Base-by-base conservation (phyloP, 2,329 filamentous ascomycete genomes). In the Ascochyta viciae-villosae region DNA sequence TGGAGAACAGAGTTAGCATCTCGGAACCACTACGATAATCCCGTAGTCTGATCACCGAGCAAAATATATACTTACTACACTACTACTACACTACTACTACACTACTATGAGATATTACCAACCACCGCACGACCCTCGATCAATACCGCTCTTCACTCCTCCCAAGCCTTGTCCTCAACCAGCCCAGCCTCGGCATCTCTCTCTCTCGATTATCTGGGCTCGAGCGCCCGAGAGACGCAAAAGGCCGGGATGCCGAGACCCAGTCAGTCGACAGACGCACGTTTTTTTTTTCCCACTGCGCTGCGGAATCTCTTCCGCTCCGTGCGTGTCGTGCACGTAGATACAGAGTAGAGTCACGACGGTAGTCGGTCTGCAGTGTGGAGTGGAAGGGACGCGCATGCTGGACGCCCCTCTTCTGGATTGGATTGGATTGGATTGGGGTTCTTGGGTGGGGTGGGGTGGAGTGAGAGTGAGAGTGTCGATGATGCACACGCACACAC, bases 1-100 rank as follows among this genome's bases (percentile, higher is more conserved):
- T 19, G 29, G 38, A n/a, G 27, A 6, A 29, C 19, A 48, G 19
- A 39, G 33, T 13, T 33, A 39, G 40, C n/a, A 13, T 31, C 48
- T 48, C 43, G 42, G 42, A 43, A 47, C 12, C 31, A 33, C 42
- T 48, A 38, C 38, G 47, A 16, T 42, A 19, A 16, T 19, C 22
- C 39, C 47, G 48, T 35, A 50, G 46, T 38, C 33, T 24, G 47
- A 51, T 56, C 38, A 44, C 33, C 43, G 39, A 16, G 19, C 15
- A 16, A 27, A 47, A 48, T 16, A 38, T 24, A 45, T 39, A 44
- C 8, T 24, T 29, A 29, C 27, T 29, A 29, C 4, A 29, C 24
- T 26, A 26, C 24, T 29, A 29, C 27, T 29, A 29, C 4, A 29
- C 24, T 29, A 29, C 27, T 12, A 29, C 7, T 29, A 29, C 27